phyloP scores from a whole-genome alignment of 2,329 filamentous ascomycete species.

The Alternaria angustiovoidea region DNA sequence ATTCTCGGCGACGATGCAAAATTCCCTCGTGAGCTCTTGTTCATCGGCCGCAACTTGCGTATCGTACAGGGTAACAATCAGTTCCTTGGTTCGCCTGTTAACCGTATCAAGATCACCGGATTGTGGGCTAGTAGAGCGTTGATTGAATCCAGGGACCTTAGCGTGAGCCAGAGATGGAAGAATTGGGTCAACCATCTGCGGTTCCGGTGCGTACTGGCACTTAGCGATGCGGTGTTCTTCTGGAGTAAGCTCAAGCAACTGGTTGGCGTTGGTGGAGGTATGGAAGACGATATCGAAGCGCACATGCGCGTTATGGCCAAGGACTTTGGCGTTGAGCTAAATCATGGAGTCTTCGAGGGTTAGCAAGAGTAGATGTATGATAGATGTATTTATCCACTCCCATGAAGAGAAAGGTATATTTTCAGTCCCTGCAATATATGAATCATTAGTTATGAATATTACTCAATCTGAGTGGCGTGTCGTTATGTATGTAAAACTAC shows the following conservation, averaged over 20 bases:
- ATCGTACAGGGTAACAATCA: constrained; percentile 96
- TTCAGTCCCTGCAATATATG: not conserved
- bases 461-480: not conserved
- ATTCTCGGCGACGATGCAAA: constrained; percentile 86
- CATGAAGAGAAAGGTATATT: not conserved
- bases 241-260: constrained; percentile 79
- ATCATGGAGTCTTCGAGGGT: constrained; percentile 88
- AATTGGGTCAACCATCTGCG: constrained; percentile 80
- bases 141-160: constrained; percentile 75
- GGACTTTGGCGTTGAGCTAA: constrained; percentile 89
- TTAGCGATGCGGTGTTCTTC: constrained; percentile 84
- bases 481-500: not conserved
- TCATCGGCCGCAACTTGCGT: constrained; percentile 88
- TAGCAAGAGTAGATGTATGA: constrained; percentile 48
- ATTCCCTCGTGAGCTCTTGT: constrained; percentile 89
- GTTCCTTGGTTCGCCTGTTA: constrained; percentile 85
- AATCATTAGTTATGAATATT: not conserved
- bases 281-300: constrained; percentile 93
- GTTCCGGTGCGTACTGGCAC: constrained; percentile 80
- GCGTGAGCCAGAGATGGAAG: constrained; percentile 66
- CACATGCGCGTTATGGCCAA: constrained; percentile 87
- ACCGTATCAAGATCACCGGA: constrained; percentile 92
- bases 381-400: not conserved
- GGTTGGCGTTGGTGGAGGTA: constrained; percentile 78
- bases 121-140: constrained; percentile 86